Conservation (phyloP, 2,329 filamentous ascomycete genomes). For the Clarireedia paspali region DNA sequence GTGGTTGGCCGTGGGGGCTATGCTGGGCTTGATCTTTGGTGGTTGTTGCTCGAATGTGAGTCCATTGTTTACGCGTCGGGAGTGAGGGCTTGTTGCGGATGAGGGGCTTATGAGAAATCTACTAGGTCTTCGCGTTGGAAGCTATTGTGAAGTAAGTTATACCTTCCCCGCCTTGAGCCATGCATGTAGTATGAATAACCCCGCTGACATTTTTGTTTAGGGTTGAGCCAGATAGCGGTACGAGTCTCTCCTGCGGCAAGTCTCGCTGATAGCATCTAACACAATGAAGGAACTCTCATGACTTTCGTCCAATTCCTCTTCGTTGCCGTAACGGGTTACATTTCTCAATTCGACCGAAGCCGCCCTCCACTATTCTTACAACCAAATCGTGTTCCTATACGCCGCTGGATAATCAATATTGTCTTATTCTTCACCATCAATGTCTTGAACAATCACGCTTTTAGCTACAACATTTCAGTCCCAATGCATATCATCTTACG, state of each 20-base stretch:
- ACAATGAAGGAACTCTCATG: slow-evolving; percentile 61
- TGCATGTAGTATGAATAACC: not conserved
- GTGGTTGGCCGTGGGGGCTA: slow-evolving; percentile 56
- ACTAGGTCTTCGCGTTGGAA: slow-evolving; percentile 87
- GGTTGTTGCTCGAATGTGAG: slow-evolving; percentile 89
- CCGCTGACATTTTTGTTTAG: slow-evolving; percentile 36
- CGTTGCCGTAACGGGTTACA: slow-evolving; percentile 69
- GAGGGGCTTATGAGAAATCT: slow-evolving; percentile 22
- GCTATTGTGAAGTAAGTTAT: slow-evolving; percentile 79
- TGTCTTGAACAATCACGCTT: slow-evolving; percentile 94
- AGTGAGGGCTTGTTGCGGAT: not conserved
- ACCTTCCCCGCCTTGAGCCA: not conserved
- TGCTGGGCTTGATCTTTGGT: slow-evolving; percentile 84
- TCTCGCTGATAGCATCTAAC: slow-evolving; percentile 12
- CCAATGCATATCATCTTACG: slow-evolving; percentile 94
- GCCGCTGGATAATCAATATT: slow-evolving; percentile 83
- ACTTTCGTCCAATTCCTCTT: slow-evolving; percentile 88
- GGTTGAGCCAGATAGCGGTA: slow-evolving; percentile 78
- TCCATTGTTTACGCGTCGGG: slow-evolving; percentile 11
- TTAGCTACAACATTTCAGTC: slow-evolving; percentile 93
- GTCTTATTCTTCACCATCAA: slow-evolving; percentile 89
- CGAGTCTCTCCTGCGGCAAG: slow-evolving; percentile 16
- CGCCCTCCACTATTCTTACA: slow-evolving; percentile 66
- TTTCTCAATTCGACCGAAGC: slow-evolving; percentile 63
- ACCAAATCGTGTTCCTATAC: slow-evolving; percentile 72